Evolutionary conservation across 2,329 filamentous ascomycete genomes (phyloP).

Genomic region (Aureobasidium uvarum): DNA sequence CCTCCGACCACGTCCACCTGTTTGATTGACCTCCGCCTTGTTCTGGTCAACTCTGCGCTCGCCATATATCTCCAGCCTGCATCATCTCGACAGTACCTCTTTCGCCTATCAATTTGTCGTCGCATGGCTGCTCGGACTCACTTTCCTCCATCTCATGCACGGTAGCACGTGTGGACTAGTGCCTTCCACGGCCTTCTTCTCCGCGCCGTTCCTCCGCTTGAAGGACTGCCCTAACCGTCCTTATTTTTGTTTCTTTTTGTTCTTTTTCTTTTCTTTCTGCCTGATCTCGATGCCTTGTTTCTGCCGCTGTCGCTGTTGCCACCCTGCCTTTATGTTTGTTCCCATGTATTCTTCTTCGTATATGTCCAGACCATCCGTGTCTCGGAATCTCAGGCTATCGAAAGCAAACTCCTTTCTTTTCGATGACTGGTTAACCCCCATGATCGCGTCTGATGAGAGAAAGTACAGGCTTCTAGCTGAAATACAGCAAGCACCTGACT

Average conservation of each 20-base stretch:
- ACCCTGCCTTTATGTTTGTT: not conserved
- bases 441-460: not conserved
- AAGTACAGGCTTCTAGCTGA: not conserved
- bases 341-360: not conserved
- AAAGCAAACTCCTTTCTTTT: not conserved
- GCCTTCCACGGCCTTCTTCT: constrained; percentile 20
- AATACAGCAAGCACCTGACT: constrained; percentile 10
- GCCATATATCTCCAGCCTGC: not conserved
- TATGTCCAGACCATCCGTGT: not conserved
- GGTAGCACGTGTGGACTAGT: not conserved
- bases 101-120: not conserved
- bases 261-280: not conserved
- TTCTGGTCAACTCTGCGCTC: not conserved
- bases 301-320: not conserved
- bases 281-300: not conserved
- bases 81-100: too few relatives aligned
- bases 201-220: not conserved
- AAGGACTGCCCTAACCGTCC: not conserved
- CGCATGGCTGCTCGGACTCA: not conserved
- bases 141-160: constrained; percentile 11
- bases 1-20: not conserved
- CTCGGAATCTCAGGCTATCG: not conserved
- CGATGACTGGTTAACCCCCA: not conserved
- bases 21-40: not conserved
- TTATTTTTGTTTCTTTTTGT: constrained; percentile 12